Base-by-base conservation (phyloP, 1,284 basidiomycete species). In the Malassezia restricta region DNA sequence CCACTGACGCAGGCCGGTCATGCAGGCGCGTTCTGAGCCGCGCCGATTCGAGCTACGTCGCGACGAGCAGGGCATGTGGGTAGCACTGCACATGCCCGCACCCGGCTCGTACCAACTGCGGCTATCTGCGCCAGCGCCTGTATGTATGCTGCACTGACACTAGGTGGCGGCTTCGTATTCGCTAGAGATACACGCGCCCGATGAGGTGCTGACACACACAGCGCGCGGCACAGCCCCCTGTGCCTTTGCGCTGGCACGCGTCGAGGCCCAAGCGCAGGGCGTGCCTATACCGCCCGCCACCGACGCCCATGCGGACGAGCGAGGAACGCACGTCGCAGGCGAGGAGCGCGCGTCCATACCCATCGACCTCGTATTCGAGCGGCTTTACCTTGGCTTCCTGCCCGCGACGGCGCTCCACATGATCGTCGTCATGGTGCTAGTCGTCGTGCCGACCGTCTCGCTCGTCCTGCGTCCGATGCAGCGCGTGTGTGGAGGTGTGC, bases 301-400 rank as follows among this genome's bases (percentile, higher is more conserved):
- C 20, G 20, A 24, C 20, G 20, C 20, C 20, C 20, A 24, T 4
- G 20, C 20, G 20, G 20, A 2, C 20, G 20, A 24, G 20, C 20
- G 20, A 24, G 20, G 2, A 2, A 4, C 20, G 2, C 20, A 24
- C 20, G 20, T 4, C 20, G 20, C 20, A 4, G 20, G 20, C 20
- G 20, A 24, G 20, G 20, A 24, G 20, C 20, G 20, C 20, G 4
- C 4, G 20, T 24, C 20, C 4, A 31, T 55, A n/a, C 47, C 47
- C 0, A 12, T 50, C 8, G 45, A 55, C 27, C 12, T 50, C 8
- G 44, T 38, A 2, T 55, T 55, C 30, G 53, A 55, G 48, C 53
- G 38, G 12, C 30, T 55, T 0, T 55, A 49, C 40, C 43, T 55
- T 8, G 53, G 53, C 24, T 14, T n/a, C 14, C 20, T 55, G 24